Evolutionary conservation across 345 rosid genomes (phyloP).

Genomic region (Moringa oleifera): DNA sequence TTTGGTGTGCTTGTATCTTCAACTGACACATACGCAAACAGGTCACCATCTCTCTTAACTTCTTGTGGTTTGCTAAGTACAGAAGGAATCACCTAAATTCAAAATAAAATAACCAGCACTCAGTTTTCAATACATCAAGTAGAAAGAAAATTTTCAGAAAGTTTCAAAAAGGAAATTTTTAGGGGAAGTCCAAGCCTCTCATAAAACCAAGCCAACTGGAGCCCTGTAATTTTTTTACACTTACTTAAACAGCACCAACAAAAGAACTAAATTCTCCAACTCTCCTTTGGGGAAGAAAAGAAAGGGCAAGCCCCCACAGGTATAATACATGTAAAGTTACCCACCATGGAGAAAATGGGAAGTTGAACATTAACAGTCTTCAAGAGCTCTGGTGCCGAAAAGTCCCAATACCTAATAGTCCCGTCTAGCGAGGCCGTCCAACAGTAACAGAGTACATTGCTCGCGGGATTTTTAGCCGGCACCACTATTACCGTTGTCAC

Average conservation of each 20-base stretch:
- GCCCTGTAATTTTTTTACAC: no score
- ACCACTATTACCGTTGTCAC: slow-evolving; percentile 74
- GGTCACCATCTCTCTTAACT: slow-evolving; percentile 26
- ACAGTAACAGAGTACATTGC: slow-evolving; percentile 55
- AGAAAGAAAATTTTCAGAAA: no score
- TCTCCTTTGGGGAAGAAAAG: no score
- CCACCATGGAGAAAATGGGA: slow-evolving; percentile 79
- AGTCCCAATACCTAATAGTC: slow-evolving; percentile 86
- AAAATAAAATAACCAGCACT: no score
- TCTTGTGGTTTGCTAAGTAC: slow-evolving; percentile 30
- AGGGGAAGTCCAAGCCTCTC: no score
- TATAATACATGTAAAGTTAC: no score
- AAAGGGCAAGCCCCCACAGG: no score
- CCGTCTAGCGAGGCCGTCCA: slow-evolving; percentile 98
- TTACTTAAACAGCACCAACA: no score
- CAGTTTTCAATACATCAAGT: no score
- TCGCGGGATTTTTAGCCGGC: slow-evolving; percentile 53
- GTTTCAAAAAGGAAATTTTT: no score
- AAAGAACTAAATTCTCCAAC: no score
- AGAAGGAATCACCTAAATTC: slow-evolving; percentile 74
- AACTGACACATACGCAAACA: slow-evolving; percentile 65
- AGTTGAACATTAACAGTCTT: slow-evolving; percentile 52
- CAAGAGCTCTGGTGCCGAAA: slow-evolving; percentile 65
- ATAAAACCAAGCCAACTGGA: no score
- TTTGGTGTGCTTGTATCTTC: slow-evolving; percentile 32